Base-by-base conservation (phyloP, 2,329 filamentous ascomycete species). In the Venturia carpophila region DNA sequence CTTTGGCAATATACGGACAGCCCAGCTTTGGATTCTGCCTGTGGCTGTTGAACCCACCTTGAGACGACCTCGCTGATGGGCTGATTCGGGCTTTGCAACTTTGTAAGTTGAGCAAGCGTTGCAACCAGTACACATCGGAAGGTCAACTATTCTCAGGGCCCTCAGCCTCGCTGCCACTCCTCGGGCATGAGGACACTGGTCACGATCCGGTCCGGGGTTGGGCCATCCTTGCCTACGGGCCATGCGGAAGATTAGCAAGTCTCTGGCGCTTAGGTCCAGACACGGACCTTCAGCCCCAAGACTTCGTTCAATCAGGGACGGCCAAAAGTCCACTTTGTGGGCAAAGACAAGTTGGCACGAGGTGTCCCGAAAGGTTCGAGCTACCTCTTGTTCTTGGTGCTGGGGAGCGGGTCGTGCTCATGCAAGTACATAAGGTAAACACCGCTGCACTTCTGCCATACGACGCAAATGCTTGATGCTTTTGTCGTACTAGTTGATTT, bases 381-480 rank as follows among this genome's bases (percentile, higher is more conserved):
- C 49, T 55, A 9, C 34, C 34, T 6, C 13, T 24, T 34, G 45
- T 11, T 7, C 19, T 1, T 1, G 9, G 49, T 2, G 52, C 5
- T 37, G 19, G 37, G 6, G 30, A 34, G 30, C 30, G 30, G 52
- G 30, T 56, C 52, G 52, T 56, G 52, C 52, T 56, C 27, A 13
- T 56, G 52, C 52, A 37, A 56, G 52, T 56, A 56, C 27, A 37
- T 56, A 56, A 56, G 27, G 21, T 27, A 37, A 13, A 34, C n/a
- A 37, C 13, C 17, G 4, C 52, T 37, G 52, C 52, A n/a, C 52
- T 37, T 21, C 30, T 56, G 27, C 52, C 37, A 56, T 7, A 56
- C 52, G 52, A 56, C 52, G 30, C 52, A 56, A 37, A 56, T 56
- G 52, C 52, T 56, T 56, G 27, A 37, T 55, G 49, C 49, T 34